These are phyloP conservation scores for Quercus gilva DNA, from an alignment of 306 rosid species.

Conservation along the genomic window DNA sequence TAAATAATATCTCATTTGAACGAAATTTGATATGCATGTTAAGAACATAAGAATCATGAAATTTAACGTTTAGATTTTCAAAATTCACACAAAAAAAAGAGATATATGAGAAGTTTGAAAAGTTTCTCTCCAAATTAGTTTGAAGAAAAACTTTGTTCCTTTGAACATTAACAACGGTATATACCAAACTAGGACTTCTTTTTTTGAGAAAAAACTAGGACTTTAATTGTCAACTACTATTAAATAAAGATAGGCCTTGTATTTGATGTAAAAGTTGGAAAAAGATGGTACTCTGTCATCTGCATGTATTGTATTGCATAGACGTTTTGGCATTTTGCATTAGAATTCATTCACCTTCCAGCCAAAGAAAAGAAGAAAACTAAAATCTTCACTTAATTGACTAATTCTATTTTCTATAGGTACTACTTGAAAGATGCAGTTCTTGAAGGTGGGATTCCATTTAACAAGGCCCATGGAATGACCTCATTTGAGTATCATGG, in stretches of 20 bases:
- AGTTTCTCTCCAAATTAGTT: too few relatives aligned
- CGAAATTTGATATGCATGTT: too few relatives aligned
- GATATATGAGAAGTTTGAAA: too few relatives aligned
- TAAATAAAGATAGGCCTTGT: neutral
- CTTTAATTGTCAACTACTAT: neutral
- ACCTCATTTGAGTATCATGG: conserved; percentile 87
- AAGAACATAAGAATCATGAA: too few relatives aligned
- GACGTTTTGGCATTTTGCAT: neutral
- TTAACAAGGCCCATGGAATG: conserved; percentile 92
- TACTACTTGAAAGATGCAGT: conserved; percentile 83
- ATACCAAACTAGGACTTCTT: too few relatives aligned
- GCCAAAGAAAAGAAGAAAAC: too few relatives aligned
- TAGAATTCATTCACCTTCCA: neutral
- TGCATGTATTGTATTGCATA: neutral
- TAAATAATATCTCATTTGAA: too few relatives aligned
- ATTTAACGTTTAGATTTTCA: too few relatives aligned
- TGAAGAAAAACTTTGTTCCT: too few relatives aligned
- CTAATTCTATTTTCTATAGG: conserved; percentile 33
- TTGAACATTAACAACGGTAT: neutral
- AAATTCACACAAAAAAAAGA: too few relatives aligned
- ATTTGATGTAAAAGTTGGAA: neutral
- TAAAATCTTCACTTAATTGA: neutral
- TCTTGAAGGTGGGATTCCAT: conserved; percentile 90
- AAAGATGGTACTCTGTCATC: neutral
- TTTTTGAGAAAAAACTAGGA: neutral